phyloP scores from a whole-genome alignment of 495 filamentous ascomycete species.

The Xylaria scruposa region DNA sequence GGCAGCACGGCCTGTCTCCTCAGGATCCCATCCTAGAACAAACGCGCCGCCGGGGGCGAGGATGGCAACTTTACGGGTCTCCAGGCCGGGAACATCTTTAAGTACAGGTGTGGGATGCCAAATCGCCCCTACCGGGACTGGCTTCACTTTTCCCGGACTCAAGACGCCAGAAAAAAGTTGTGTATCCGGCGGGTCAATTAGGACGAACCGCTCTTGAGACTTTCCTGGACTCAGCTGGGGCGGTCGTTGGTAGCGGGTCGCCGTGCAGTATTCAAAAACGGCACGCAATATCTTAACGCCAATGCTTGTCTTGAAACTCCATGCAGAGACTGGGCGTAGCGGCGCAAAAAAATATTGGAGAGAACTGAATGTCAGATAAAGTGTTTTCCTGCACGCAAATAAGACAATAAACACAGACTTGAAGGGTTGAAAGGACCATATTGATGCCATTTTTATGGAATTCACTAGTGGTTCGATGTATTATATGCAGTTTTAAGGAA shows the following conservation, averaged over 20 bases:
- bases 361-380: background rate
- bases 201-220: too few relatives aligned
- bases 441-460: background rate
- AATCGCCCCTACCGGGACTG: constrained; percentile 12
- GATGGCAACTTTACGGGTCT: too few relatives aligned
- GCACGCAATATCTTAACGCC: too few relatives aligned
- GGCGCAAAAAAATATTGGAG: background rate
- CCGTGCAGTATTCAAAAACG: too few relatives aligned
- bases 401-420: background rate
- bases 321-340: background rate
- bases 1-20: background rate
- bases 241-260: too few relatives aligned
- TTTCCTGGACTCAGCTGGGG: too few relatives aligned
- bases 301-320: constrained; percentile 7
- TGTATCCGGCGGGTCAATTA: too few relatives aligned
- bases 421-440: constrained; percentile 11
- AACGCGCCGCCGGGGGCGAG: too few relatives aligned
- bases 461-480: too few relatives aligned
- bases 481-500: too few relatives aligned
- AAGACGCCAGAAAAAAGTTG: background rate
- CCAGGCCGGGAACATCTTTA: too few relatives aligned
- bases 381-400: background rate
- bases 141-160: background rate
- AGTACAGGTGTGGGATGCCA: constrained; percentile 13
- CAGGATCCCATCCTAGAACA: too few relatives aligned